Conservation (phyloP, 768 basidiomycete species). For the Hericium rajendrae region DNA sequence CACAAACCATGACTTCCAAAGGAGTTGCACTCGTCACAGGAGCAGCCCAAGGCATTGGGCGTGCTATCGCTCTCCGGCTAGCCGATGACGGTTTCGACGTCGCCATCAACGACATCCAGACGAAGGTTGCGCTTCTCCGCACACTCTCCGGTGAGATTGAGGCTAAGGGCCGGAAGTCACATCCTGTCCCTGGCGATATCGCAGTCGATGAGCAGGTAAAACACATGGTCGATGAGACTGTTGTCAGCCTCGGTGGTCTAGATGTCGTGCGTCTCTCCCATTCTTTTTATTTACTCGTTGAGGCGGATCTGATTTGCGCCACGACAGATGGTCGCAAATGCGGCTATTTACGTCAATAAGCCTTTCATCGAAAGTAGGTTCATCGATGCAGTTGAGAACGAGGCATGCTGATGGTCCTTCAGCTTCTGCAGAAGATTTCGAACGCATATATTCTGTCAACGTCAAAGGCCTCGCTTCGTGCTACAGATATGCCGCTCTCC, state of each 20-base stretch:
- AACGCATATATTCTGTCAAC: constrained; percentile 13
- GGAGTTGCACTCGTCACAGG: constrained; percentile 35
- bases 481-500: constrained; percentile 15
- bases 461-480: constrained; percentile 13
- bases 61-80: constrained; percentile 36
- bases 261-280: background rate
- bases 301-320: background rate
- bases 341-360: background rate
- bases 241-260: background rate
- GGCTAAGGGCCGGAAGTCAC: background rate
- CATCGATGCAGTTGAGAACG: background rate
- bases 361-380: background rate
- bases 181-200: background rate
- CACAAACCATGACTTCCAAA: background rate
- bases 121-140: background rate
- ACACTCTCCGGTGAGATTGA: background rate
- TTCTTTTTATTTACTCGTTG: background rate
- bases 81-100: constrained; percentile 38
- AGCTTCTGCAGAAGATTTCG: constrained; percentile 17
- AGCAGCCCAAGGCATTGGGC: constrained; percentile 37
- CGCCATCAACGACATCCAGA: constrained; percentile 30
- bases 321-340: background rate
- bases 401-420: background rate
- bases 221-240: background rate
- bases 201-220: background rate